Base-by-base conservation (phyloP, 2,329 filamentous ascomycete genomes). In the Talaromyces sp. region DNA sequence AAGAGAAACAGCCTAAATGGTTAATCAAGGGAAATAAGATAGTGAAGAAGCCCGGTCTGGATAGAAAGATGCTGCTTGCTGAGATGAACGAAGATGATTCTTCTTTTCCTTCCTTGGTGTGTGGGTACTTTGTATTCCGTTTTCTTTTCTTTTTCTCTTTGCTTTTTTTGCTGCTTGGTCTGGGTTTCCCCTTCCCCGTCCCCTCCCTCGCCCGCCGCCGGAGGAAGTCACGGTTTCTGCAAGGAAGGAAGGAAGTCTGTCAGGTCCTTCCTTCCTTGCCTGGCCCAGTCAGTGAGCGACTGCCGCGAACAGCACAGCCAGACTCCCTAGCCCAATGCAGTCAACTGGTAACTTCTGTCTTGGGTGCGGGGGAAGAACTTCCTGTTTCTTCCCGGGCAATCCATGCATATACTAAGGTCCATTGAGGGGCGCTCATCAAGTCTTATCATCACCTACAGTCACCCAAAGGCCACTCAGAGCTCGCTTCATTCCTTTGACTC, bases 221-320 rank as follows among this genome's bases (percentile, higher is more conserved):
- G 48, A 39, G n/a, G 35, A 31, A 37, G 31, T 28, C 19, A 33
- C 48, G 22, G 40, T 28, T n/a, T 36, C 55, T 57, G 55, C 50
- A 57, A 57, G 55, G 46, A 50, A 52, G 43, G 33, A 39, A 22
- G 6, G 19, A 52, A 21, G 45, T 36, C 46, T 21, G 46, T 35
- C 46, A 33, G 33, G 21, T n/a, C 35, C 33, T 37, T 52, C 48
- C 48, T 37, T 52, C 48, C 48, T 52, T 52, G 21, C 48, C 35
- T 22, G 10, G 22, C 31, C 45, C 25, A 25, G 9, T n/a, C 19
- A 13, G 9, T 48, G 11, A 46, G 9, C 11, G 19, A 46, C 15
- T 33, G n/a, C 45, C 28, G 9, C 33, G 9, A 46, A 31, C 43
- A 46, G 25, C 43, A 46, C 25, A 17, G 17, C 45, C 43, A 31